These are phyloP conservation scores for Mucor saturninus DNA, from an alignment of 371 early-diverging fungal species.

Conservation along the genomic window DNA sequence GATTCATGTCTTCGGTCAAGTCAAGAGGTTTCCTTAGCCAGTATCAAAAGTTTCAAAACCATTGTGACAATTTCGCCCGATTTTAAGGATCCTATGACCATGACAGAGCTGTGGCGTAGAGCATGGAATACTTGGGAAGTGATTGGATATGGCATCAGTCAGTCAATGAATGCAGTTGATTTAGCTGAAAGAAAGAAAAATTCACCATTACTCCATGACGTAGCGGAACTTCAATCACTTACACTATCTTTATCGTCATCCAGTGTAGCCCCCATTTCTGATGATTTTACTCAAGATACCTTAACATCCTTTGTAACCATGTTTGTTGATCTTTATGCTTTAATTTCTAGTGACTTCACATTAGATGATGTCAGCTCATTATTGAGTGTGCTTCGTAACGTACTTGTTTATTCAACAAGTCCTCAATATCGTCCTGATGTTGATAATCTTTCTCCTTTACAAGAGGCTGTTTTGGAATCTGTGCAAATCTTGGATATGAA, in stretches of 20 bases:
- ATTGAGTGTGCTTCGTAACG: slow-evolving; percentile 58
- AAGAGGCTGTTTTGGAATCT: slow-evolving; percentile 61
- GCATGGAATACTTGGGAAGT: slow-evolving; percentile 82
- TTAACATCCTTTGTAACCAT: slow-evolving; percentile 69
- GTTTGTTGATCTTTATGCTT: slow-evolving; percentile 68
- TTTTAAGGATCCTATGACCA: slow-evolving; percentile 30
- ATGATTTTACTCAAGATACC: slow-evolving; percentile 78
- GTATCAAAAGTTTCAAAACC: slow-evolving; percentile 69
- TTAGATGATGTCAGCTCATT: slow-evolving; percentile 62
- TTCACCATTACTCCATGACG: slow-evolving; percentile 13
- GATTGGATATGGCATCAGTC: slow-evolving; percentile 70
- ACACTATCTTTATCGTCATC: slow-evolving; percentile 45
- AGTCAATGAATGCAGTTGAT: slow-evolving; percentile 11
- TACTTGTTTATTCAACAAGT: slow-evolving; percentile 60
- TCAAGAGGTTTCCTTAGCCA: slow-evolving; percentile 79
- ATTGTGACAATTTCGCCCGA: slow-evolving; percentile 56
- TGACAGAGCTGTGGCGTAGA: slow-evolving; percentile 65
- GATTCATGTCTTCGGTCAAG: slow-evolving; percentile 72
- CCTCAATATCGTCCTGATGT: slow-evolving; percentile 63
- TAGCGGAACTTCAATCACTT: slow-evolving; percentile 37
- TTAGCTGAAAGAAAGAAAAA: not conserved
- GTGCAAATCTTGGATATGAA: slow-evolving; percentile 49
- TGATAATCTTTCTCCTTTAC: slow-evolving; percentile 60
- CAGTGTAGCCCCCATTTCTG: slow-evolving; percentile 39
- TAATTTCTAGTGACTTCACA: slow-evolving; percentile 54